phyloP scores from a whole-genome alignment of 148 eudicot genomes.

The Pouteria glomerata region DNA sequence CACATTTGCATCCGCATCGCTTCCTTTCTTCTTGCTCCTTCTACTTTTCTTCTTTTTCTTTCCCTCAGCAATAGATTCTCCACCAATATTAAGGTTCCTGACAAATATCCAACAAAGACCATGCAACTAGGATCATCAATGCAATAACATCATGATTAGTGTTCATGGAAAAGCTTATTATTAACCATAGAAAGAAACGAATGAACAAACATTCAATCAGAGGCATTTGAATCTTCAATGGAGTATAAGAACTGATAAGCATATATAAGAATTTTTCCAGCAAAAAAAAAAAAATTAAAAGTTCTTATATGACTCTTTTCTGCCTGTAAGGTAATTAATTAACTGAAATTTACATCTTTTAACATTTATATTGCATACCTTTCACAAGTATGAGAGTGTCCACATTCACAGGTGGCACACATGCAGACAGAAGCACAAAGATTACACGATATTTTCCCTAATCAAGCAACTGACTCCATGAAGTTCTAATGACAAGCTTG shows the following conservation, averaged over 20 bases:
- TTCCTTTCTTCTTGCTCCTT: constrained; percentile 43
- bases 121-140: background rate
- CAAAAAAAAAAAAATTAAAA: too few relatives aligned
- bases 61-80: constrained; percentile 17
- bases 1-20: constrained; percentile 20
- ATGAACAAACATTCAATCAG: background rate
- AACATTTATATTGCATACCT: too few relatives aligned
- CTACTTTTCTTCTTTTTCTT: constrained; percentile 53
- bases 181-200: background rate
- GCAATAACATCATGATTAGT: background rate
- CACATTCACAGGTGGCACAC: too few relatives aligned
- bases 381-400: too few relatives aligned
- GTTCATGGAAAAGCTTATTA: background rate
- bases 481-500: too few relatives aligned
- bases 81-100: constrained; percentile 12
- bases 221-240: background rate
- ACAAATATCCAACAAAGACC: constrained; percentile 4
- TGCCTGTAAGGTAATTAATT: too few relatives aligned
- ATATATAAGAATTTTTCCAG: too few relatives aligned
- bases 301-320: too few relatives aligned
- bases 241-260: too few relatives aligned
- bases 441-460: background rate
- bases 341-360: too few relatives aligned
- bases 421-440: background rate
- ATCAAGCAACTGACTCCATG: too few relatives aligned